These are phyloP conservation scores for Lolium perenne DNA, from an alignment of 176 grass and related monocot species.

Conservation along the genomic window DNA sequence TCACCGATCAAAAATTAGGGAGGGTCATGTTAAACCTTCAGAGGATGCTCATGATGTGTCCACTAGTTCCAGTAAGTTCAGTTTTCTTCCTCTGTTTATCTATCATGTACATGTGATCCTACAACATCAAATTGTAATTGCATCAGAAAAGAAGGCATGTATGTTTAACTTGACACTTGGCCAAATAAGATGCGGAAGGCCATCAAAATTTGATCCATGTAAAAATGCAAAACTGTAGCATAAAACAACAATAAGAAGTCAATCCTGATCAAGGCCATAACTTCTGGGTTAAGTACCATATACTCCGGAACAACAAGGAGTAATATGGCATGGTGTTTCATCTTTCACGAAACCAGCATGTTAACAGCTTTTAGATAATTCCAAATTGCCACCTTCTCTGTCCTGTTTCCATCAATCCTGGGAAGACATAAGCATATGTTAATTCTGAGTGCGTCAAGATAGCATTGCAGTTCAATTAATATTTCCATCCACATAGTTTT, in stretches of 20 bases:
- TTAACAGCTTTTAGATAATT: background rate
- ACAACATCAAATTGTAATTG: background rate
- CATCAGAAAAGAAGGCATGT: background rate
- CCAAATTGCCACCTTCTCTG: background rate
- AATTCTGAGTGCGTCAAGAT: constrained; percentile 8
- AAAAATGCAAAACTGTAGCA: constrained; percentile 25
- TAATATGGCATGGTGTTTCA: background rate
- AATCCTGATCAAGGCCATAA: background rate
- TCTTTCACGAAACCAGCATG: background rate
- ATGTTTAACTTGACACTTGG: background rate
- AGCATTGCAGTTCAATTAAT: background rate
- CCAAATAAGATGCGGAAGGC: background rate
- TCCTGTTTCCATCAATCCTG: constrained; percentile 1
- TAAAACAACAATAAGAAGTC: constrained; percentile 23
- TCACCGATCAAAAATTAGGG: constrained; percentile 15
- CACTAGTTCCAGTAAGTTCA: constrained; percentile 56
- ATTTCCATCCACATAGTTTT: background rate
- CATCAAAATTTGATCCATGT: constrained; percentile 12
- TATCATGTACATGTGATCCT: background rate
- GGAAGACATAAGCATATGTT: background rate
- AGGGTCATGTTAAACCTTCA: constrained; percentile 37
- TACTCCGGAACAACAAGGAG: background rate
- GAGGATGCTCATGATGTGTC: constrained; percentile 48
- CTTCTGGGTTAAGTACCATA: background rate
- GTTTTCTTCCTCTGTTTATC: constrained; percentile 26